Percentiles rank a stretch among this genome's conserved stretches.
Conservation (phyloP, 2,329 filamentous ascomycete genomes). For the Trichothecium roseum region DNA sequence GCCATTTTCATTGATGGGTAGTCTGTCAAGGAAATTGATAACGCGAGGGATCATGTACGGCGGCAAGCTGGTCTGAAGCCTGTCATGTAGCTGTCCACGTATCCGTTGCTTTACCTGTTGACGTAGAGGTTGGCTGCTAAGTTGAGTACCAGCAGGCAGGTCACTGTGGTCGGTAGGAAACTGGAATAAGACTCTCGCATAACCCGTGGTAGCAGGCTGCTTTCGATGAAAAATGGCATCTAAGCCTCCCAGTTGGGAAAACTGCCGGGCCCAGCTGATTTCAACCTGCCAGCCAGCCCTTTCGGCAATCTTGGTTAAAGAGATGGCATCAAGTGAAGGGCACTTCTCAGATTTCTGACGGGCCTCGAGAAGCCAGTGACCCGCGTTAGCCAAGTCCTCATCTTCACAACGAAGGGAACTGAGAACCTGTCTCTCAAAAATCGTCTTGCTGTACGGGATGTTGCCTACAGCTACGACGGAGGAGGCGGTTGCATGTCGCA, state of each 20-base stretch:
- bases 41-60: conserved; percentile 9
- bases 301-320: conserved; percentile 11
- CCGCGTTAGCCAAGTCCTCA: conserved; percentile 1
- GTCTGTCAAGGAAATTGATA: conserved; percentile 7
- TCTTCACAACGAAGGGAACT: conserved; percentile 4
- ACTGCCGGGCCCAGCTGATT: conserved; percentile 27
- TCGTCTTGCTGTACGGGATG: conserved; percentile 19
- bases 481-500: conserved; percentile 1
- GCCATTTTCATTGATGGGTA: conserved; percentile 11
- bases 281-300: conserved; percentile 33
- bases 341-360: conserved; percentile 1
- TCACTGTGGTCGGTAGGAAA: conserved; percentile 7
- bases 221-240: conserved; percentile 19
- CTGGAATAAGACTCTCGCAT: conserved; percentile 3
- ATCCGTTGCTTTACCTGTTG: neutral
- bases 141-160: neutral
- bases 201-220: conserved; percentile 11
- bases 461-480: conserved; percentile 10
- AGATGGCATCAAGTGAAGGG: conserved; percentile 7
- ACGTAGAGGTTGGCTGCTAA: conserved; percentile 2
- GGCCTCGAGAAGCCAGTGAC: conserved; percentile 3
- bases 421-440: conserved; percentile 13
- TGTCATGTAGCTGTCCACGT: neutral
- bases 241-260: conserved; percentile 9
- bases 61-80: conserved; percentile 2